Base-by-base conservation (phyloP, 306 rosid species). In the Rosa rugosa region DNA sequence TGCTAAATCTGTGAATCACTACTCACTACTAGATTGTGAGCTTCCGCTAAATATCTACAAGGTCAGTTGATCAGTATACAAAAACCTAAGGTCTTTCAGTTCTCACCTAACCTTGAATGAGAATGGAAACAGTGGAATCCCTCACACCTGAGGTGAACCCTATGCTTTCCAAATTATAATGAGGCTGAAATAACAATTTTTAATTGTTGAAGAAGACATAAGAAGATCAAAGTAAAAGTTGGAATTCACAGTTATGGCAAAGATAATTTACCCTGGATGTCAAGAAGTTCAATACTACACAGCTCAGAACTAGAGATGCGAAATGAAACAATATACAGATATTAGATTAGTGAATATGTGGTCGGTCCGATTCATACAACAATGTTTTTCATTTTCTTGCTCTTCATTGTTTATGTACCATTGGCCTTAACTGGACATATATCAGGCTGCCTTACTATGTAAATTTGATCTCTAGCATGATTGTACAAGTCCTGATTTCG, bases 391-490 rank as follows among this genome's bases (percentile, higher is more conserved):
- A 44, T 36, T 54, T 44, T 57, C 77, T 66, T 46, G 85, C 72
- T 68, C 73, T 53, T 69, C 65, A 51, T 27, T 54, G 44, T 69
- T 76, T 68, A 72, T 79, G 75, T 77, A 83, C 87, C 88, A 14
- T 84, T 16, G 23, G 80, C 62, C 54, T 68, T 71, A 49, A 81
- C 31, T 17, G 80, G 79, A 83, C 97, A 94, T 53, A 51, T 84
- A 44, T 92, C 91, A 34, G 97, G 99, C 71, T 94, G 85, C 79
- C 97, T 88, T 53, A 91, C 97, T 62, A 94, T 87, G 81, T 88
- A 94, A 81, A 94, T 91, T 78, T 41, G 73, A 68, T 94, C 99
- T 23, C 97, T 97, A 4, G 87, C 87, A 2, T 1, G 56, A 6
- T 45, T 80, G 80, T 92, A 94, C 34, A 70, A 51, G 67, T 94